A percentile compares a stretch with the other conserved stretches of the same genome.
Conservation (phyloP, 805 yeast species). For the Suhomyces sp. region DNA sequence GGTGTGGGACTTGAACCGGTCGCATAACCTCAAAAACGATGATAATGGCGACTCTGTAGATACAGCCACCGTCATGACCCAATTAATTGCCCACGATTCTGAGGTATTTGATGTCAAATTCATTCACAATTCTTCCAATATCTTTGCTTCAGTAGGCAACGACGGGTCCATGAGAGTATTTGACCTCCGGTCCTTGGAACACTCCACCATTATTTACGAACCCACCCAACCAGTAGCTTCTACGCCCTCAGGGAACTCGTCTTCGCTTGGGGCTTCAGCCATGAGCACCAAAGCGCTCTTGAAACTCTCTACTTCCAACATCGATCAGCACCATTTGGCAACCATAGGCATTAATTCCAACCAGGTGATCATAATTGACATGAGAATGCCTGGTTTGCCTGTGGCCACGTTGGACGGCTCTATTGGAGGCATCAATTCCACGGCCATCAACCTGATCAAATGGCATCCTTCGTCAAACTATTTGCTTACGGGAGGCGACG, state of each 20-base stretch:
- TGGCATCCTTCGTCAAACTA: slow-evolving; percentile 82
- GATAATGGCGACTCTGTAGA: slow-evolving; percentile 19
- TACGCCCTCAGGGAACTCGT: slow-evolving; percentile 6
- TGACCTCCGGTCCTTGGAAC: slow-evolving; percentile 85
- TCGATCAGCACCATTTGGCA: slow-evolving; percentile 80
- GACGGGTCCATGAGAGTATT: slow-evolving; percentile 94
- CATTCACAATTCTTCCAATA: slow-evolving; percentile 64
- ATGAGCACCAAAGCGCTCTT: slow-evolving; percentile 57
- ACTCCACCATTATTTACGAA: slow-evolving; percentile 92
- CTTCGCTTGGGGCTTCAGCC: slow-evolving; percentile 1
- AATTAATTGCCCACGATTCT: slow-evolving; percentile 92
- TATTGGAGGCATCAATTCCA: slow-evolving; percentile 46
- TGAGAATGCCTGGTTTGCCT: slow-evolving; percentile 86
- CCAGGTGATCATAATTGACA: slow-evolving; percentile 68
- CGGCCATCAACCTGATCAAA: slow-evolving; percentile 64
- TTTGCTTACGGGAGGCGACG: slow-evolving; percentile 65
- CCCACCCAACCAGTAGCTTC: slow-evolving; percentile 33
- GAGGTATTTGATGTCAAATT: slow-evolving; percentile 93
- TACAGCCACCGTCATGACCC: slow-evolving; percentile 76
- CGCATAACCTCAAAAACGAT: slow-evolving; percentile 11
- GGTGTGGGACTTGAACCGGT: slow-evolving; percentile 74
- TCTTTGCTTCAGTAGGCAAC: slow-evolving; percentile 90
- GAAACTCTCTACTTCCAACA: slow-evolving; percentile 71
- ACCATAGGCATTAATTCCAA: slow-evolving; percentile 72
- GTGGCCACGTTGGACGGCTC: slow-evolving; percentile 61